Conservation (phyloP, 495 filamentous ascomycete genomes). For the Penicillium parvum region DNA sequence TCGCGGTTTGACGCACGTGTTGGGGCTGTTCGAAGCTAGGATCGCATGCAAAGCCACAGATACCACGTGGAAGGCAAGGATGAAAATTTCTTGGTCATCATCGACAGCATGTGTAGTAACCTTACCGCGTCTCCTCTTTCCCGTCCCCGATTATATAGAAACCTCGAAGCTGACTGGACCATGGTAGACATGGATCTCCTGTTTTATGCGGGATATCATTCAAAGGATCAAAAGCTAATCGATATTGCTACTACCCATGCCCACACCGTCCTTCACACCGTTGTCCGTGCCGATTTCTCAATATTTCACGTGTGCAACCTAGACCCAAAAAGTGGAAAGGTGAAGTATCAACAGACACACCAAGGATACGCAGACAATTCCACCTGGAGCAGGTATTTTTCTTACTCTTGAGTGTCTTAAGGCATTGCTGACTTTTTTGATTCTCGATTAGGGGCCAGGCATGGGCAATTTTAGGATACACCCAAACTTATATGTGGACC, state of each 20-base stretch:
- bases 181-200: constrained; percentile 47
- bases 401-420: too few relatives aligned
- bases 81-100: constrained; percentile 35
- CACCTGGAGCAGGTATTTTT: too few relatives aligned
- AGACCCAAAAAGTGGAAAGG: constrained; percentile 24
- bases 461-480: constrained; percentile 44
- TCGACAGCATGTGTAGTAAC: constrained; percentile 30
- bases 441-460: too few relatives aligned
- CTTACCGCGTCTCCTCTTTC: not conserved
- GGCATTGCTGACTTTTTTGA: too few relatives aligned
- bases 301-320: constrained; percentile 42
- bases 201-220: constrained; percentile 38
- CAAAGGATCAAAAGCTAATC: constrained; percentile 19
- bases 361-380: constrained; percentile 39
- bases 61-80: constrained; percentile 28
- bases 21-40: constrained; percentile 38
- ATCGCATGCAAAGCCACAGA: constrained; percentile 27
- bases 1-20: constrained; percentile 29
- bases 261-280: constrained; percentile 25
- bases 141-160: too few relatives aligned
- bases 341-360: constrained; percentile 33
- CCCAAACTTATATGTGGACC: constrained; percentile 42
- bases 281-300: constrained; percentile 29
- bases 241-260: constrained; percentile 38
- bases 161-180: too few relatives aligned